Percentiles rank a stretch among this genome's conserved stretches.
Conservation (phyloP, 2,329 filamentous ascomycete species). For the Alternaria sp. region DNA sequence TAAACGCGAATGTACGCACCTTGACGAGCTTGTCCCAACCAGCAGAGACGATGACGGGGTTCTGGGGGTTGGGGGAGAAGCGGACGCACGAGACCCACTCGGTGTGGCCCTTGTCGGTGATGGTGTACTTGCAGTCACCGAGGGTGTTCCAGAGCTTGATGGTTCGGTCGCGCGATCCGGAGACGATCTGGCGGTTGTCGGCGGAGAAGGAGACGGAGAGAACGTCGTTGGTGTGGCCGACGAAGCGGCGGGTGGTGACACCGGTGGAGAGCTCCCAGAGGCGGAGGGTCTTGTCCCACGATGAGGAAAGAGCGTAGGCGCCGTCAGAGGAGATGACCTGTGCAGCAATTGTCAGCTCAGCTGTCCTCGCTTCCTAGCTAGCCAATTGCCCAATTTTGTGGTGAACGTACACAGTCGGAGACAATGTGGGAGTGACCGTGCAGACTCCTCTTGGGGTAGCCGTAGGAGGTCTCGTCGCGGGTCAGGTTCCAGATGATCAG, state of each 20-base stretch:
- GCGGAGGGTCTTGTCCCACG: constrained; percentile 99
- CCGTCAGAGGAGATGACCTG: constrained; percentile 99
- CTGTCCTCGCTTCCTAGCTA: constrained; percentile 25
- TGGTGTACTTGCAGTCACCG: constrained; percentile 99
- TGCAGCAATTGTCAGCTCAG: constrained; percentile 45
- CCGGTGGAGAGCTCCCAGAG: constrained; percentile 99
- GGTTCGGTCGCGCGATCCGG: constrained; percentile 94
- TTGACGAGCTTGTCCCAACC: constrained; percentile 99
- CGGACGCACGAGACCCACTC: constrained; percentile 99
- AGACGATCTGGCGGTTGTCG: constrained; percentile 99
- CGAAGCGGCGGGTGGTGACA: constrained; percentile 96
- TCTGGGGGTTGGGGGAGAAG: constrained; percentile 99
- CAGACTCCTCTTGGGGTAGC: constrained; percentile 98
- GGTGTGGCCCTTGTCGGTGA: constrained; percentile 99
- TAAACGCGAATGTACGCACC: constrained; percentile 67
- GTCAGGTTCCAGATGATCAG: constrained; percentile 99
- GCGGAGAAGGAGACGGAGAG: constrained; percentile 99
- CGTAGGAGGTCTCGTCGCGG: constrained; percentile 97
- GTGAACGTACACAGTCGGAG: constrained; percentile 92
- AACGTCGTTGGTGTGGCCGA: constrained; percentile 99
- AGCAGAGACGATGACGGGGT: constrained; percentile 98
- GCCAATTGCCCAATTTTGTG: constrained; percentile 34
- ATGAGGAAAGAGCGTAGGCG: constrained; percentile 97
- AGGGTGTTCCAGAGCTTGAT: constrained; percentile 99
- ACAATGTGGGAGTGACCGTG: constrained; percentile 99